Evolutionary conservation across 140 eudicot genomes (phyloP).

Genomic region (Erigeron philadelphicus): DNA sequence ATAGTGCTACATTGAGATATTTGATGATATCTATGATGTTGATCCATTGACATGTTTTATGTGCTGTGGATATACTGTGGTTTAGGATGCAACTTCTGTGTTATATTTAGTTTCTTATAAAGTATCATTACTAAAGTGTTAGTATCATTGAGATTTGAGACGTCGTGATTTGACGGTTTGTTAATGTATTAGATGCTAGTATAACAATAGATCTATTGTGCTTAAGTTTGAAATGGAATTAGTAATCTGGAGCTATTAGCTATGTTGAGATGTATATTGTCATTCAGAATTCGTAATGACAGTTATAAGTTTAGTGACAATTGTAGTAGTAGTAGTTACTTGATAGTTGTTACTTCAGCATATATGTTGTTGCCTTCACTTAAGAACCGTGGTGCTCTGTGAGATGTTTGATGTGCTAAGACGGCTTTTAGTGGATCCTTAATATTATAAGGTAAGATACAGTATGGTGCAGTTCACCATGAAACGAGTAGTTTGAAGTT

Average conservation of each 20-base stretch:
- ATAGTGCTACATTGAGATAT: too few relatives aligned
- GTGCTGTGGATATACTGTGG: neutral
- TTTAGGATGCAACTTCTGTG: neutral
- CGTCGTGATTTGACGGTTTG: neutral
- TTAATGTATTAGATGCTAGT: neutral
- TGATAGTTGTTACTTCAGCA: too few relatives aligned
- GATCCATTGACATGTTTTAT: neutral
- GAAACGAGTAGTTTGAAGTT: too few relatives aligned
- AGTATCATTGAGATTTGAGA: neutral
- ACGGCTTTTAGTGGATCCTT: too few relatives aligned
- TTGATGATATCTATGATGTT: neutral
- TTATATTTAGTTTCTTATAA: neutral
- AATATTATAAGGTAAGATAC: too few relatives aligned
- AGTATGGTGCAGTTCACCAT: too few relatives aligned
- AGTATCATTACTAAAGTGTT: too few relatives aligned
- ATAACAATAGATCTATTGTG: neutral
- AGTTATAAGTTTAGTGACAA: conserved; percentile 15
- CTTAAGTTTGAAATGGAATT: neutral
- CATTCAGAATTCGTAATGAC: neutral
- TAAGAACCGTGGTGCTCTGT: neutral
- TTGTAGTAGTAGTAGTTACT: neutral
- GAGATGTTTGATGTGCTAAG: conserved; percentile 9
- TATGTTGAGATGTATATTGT: conserved; percentile 17
- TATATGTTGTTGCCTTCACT: conserved; percentile 7
- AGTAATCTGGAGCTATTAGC: neutral